phyloP scores from a whole-genome alignment of 2,329 filamentous ascomycete genomes.

The Pezicula neosporulosa region DNA sequence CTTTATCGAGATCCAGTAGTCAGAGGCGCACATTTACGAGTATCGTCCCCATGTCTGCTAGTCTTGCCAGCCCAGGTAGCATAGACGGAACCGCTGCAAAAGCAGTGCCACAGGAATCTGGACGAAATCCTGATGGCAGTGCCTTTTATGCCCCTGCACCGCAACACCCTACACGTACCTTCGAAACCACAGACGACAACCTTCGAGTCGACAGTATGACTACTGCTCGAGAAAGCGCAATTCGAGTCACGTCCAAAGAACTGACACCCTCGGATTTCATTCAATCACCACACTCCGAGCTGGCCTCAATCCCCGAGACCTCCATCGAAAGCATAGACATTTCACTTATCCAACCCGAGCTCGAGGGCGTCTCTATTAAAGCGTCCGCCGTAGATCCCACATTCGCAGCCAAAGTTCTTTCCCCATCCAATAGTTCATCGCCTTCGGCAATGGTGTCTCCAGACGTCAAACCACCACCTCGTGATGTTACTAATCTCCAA shows the following conservation, averaged over 20 bases:
- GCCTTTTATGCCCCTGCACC: constrained; percentile 31
- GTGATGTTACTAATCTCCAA: constrained; percentile 8
- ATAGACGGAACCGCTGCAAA: constrained; percentile 5
- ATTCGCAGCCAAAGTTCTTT: constrained; percentile 25
- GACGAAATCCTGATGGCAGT: constrained; percentile 27
- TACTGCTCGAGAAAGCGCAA: constrained; percentile 20
- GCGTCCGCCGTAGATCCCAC: constrained; percentile 42
- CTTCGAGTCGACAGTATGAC: constrained; percentile 25
- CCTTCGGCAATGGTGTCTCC: constrained; percentile 21
- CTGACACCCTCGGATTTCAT: constrained; percentile 27
- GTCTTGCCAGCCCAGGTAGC: constrained; percentile 10
- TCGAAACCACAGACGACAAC: constrained; percentile 18
- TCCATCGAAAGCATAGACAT: constrained; percentile 47
- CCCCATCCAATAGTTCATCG: constrained; percentile 16
- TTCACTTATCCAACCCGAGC: constrained; percentile 51
- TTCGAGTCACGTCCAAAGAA: constrained; percentile 26
- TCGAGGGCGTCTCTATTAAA: constrained; percentile 58
- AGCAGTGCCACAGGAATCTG: constrained; percentile 28
- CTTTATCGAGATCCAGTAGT: neutral
- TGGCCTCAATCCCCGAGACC: constrained; percentile 17
- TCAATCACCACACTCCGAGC: constrained; percentile 12
- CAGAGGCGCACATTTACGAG: constrained; percentile 2
- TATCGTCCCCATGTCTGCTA: constrained; percentile 5
- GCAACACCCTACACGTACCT: constrained; percentile 26
- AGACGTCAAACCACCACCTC: constrained; percentile 12